Evolutionary conservation across 73 alveolate genomes (phyloP), one percentile per base, ranked within the genome.

Genomic region (Halteria grandinella): DNA sequence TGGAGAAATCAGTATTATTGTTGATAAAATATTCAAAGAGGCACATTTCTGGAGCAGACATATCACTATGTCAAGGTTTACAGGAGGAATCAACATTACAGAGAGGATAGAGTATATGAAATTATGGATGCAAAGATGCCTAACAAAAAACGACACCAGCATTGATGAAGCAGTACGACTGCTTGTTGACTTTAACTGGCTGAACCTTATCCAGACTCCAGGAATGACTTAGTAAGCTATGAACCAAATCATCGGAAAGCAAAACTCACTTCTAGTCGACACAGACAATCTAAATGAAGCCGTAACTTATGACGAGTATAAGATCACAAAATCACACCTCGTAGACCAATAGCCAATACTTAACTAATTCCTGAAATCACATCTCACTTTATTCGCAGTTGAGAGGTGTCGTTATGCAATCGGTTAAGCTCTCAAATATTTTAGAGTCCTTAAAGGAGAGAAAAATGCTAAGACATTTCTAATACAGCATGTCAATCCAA

Each of bases 51-150:
- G 80, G 80, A 36, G 80, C 25, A 66, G 45, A 28, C 5, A 47
- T 66, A 31, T 66, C 1, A 66, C 80, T 5, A 44, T 66, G 0
- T 6, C 39, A 47, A 1, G 47, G 14, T 66, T 66, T 45, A 66
- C 80, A 8, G 80, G 62, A n/a, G 80, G 80, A 10, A 44, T 32
- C 1, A 66, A 66, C 47, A 66, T 66, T 12, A 45, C 18, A 20
- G 23, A 66, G 51, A 66, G 80, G 47, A 57, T 66, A 45, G 80
- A 66, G 66, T 27, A 45, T 41, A 66, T 66, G 66, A 66, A 66
- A 25, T 10, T 66, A 43, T 66, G 80, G 80, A 50, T 66, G 1
- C 7, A 63, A 1, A 66, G 47, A 25, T 66, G 47, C 32, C 34
- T 66, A 24, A 14, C 47, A 33, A 66, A 66, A 32, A 45, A 66